Evolutionary conservation across 2,329 filamentous ascomycete species (phyloP).

Genomic region (Paracorniculantispora psalliotae): DNA sequence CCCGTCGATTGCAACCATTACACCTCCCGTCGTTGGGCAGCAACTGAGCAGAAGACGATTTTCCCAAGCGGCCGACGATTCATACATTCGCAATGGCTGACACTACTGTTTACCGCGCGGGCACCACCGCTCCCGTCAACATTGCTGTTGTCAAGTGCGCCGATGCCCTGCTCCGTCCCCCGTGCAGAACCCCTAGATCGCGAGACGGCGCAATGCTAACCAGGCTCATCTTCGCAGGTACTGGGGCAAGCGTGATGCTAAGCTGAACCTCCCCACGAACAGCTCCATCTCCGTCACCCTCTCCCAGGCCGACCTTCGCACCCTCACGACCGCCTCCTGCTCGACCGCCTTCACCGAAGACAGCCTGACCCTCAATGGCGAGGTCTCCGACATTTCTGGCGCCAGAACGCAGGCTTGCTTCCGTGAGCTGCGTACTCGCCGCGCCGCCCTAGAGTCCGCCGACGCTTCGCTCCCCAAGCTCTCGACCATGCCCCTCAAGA

Average conservation of each 20-base stretch:
- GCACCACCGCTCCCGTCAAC: constrained; percentile 95
- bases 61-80: background rate
- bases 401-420: constrained; percentile 94
- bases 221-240: constrained; percentile 41
- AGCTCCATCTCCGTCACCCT: constrained; percentile 96
- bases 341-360: constrained; percentile 65
- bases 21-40: background rate
- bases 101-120: constrained; percentile 73
- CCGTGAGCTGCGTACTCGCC: constrained; percentile 73
- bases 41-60: background rate
- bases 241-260: constrained; percentile 95
- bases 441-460: constrained; percentile 66
- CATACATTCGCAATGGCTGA: constrained; percentile 37
- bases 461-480: constrained; percentile 77
- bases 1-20: background rate
- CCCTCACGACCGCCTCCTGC: constrained; percentile 92
- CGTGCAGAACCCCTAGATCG: background rate
- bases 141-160: constrained; percentile 92
- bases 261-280: constrained; percentile 95
- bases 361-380: constrained; percentile 78
- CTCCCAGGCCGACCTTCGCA: constrained; percentile 87
- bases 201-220: background rate
- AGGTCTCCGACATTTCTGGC: constrained; percentile 76
- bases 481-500: constrained; percentile 68
- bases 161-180: background rate